Evolutionary conservation across 1,284 basidiomycete genomes (phyloP), one percentile per base, ranked within the genome.

Genomic region (Gomphus sp.): DNA sequence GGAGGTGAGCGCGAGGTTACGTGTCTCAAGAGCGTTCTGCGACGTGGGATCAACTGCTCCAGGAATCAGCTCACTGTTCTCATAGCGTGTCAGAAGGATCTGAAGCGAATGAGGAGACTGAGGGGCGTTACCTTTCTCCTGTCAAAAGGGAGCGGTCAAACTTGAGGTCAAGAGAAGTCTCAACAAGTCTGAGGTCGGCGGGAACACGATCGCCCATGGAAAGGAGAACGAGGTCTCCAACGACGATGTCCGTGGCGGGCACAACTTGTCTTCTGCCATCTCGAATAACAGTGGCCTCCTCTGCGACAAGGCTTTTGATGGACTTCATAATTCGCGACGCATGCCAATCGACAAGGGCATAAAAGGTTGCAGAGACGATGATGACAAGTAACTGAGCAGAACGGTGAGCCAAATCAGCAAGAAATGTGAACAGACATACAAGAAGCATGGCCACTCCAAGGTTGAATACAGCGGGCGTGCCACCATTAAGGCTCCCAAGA

Each of bases 131-230:
- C 49, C 49, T 34, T 34, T 51, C 36, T 34, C 84, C 84, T 0
- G 84, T 87, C 44, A 87, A 73, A n/a, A 86, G 76, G 2, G 81
- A 77, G 34, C 82, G 76, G 65, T 87, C 84, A 56, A 87, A 79
- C 52, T 77, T 76, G 57, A 83, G 69, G 63, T 86, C 83, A 33
- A 72, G 71, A 16, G 74, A 75, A 7, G 44, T 22, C 14, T 72
- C 66, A 39, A 83, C 73, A 56, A 84, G 68, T 66, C 76, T 78
- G 36, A 85, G 69, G 56, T 79, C 77, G 10, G 75, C 73, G 0
- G 83, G 80, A 37, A 76, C 67, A 43, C 73, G 70, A 16, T 69
- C 66, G 11, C 68, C 66, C 18, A 37, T 51, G 31, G 31, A 34
- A 25, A 51, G 49, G 18, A 34, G 14, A 70, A 51, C 22, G 14